Evolutionary conservation across 495 filamentous ascomycete species (phyloP).

Genomic region (Lepraria neglecta): DNA sequence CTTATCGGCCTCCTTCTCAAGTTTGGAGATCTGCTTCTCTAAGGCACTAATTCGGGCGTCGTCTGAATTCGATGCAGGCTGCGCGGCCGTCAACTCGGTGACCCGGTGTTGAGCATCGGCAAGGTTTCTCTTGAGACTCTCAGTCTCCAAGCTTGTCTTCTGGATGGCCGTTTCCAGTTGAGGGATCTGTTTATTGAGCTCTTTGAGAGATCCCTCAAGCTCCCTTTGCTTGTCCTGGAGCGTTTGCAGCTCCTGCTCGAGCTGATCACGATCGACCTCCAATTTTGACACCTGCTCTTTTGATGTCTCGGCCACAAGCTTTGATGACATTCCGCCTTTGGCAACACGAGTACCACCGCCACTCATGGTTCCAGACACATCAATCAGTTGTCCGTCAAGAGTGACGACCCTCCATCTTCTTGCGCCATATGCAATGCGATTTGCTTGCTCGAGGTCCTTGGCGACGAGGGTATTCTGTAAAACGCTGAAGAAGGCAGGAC

Average conservation of each 20-base stretch:
- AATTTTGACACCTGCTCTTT: constrained; percentile 84
- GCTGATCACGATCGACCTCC: constrained; percentile 74
- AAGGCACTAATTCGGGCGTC: constrained; percentile 60
- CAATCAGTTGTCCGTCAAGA: constrained; percentile 88
- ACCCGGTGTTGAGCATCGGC: constrained; percentile 76
- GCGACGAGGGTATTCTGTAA: constrained; percentile 92
- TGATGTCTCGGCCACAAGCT: constrained; percentile 73
- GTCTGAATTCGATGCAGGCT: constrained; percentile 72
- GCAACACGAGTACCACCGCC: constrained; percentile 87
- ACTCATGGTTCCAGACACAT: constrained; percentile 96
- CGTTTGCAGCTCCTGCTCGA: constrained; percentile 71
- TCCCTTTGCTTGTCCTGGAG: constrained; percentile 75
- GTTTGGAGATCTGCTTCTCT: constrained; percentile 65
- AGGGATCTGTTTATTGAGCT: constrained; percentile 75
- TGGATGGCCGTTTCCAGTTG: constrained; percentile 83
- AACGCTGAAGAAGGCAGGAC: constrained; percentile 89
- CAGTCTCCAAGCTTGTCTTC: constrained; percentile 83
- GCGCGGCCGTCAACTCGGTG: constrained; percentile 71
- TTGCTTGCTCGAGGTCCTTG: constrained; percentile 85
- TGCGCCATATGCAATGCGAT: constrained; percentile 90
- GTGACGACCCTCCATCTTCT: constrained; percentile 94
- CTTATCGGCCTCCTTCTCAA: constrained; percentile 73
- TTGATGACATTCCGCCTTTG: constrained; percentile 90
- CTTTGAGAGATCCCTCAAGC: constrained; percentile 63
- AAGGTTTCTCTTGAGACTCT: constrained; percentile 77